These are phyloP conservation scores for Ustilago curta DNA, from an alignment of 1,284 basidiomycete species.

Conservation along the genomic window DNA sequence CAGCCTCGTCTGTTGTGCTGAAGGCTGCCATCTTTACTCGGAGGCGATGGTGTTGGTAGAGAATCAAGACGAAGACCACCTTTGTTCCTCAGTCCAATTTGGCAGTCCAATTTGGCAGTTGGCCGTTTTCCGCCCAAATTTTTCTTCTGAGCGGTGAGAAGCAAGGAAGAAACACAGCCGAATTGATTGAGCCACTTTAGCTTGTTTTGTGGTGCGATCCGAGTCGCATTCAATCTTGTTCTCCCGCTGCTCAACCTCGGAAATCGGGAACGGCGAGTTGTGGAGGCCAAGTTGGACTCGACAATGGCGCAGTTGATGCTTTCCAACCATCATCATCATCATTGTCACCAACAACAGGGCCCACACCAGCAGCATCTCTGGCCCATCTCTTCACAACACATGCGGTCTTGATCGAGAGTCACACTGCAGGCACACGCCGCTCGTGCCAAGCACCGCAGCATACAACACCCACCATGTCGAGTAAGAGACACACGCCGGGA, in stretches of 20 bases:
- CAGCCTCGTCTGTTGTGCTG: slow-evolving; percentile 63
- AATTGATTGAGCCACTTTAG: slow-evolving; percentile 3
- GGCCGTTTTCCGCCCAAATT: slow-evolving; percentile 11
- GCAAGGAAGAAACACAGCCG: not conserved
- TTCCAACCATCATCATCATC: not conserved
- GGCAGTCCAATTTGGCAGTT: not conserved
- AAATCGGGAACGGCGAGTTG: slow-evolving; percentile 24
- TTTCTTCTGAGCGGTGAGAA: slow-evolving; percentile 11
- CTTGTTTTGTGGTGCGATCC: too few relatives aligned
- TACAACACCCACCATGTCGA: slow-evolving; percentile 23
- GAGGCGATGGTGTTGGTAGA: not conserved
- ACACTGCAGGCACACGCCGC: slow-evolving; percentile 1
- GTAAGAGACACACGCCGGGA: slow-evolving; percentile 31
- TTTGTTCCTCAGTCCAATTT: not conserved
- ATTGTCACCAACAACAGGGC: not conserved
- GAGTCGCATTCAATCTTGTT: slow-evolving; percentile 18
- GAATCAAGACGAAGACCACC: not conserved
- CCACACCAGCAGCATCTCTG: not conserved
- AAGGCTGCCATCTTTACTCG: slow-evolving; percentile 42
- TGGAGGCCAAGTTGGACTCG: slow-evolving; percentile 18
- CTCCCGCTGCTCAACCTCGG: not conserved
- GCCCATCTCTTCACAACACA: not conserved
- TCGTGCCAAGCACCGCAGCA: not conserved
- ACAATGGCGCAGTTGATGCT: slow-evolving; percentile 18
- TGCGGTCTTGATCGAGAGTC: slow-evolving; percentile 2